Conservation (phyloP, 768 basidiomycete genomes). For the Candolleomyces eurysporus region DNA sequence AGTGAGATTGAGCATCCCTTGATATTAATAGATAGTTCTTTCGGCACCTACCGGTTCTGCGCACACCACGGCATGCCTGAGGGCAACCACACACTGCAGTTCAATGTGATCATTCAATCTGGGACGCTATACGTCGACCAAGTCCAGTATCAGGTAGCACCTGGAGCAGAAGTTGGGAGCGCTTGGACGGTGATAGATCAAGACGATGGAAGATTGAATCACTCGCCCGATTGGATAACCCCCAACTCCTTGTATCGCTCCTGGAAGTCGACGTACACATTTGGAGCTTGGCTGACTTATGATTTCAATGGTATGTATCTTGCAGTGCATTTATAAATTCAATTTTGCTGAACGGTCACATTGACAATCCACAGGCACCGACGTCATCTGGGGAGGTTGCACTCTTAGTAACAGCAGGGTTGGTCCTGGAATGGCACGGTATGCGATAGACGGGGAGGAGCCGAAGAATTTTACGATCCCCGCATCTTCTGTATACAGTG, state of each 20-base stretch:
- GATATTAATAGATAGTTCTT: neutral
- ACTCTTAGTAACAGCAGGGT: neutral
- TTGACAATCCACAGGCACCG: neutral
- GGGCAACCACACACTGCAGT: neutral
- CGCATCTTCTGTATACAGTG: neutral
- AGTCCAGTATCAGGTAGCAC: neutral
- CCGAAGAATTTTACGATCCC: neutral
- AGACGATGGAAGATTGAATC: neutral
- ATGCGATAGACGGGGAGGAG: neutral
- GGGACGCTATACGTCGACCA: neutral
- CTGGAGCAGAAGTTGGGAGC: neutral
- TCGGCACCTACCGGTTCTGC: neutral
- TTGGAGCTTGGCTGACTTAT: neutral
- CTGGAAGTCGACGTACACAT: neutral
- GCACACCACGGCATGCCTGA: neutral
- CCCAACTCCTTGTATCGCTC: too few species aligned
- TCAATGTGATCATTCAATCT: neutral
- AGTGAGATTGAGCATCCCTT: neutral
- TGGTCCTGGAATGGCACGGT: neutral
- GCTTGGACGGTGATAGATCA: neutral
- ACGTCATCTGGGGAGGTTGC: neutral
- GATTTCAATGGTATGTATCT: neutral
- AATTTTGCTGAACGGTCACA: too few species aligned
- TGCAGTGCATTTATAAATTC: neutral
- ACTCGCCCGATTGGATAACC: neutral